Conservation (phyloP, 768 basidiomycete species). For the Leccinum variicolor region DNA sequence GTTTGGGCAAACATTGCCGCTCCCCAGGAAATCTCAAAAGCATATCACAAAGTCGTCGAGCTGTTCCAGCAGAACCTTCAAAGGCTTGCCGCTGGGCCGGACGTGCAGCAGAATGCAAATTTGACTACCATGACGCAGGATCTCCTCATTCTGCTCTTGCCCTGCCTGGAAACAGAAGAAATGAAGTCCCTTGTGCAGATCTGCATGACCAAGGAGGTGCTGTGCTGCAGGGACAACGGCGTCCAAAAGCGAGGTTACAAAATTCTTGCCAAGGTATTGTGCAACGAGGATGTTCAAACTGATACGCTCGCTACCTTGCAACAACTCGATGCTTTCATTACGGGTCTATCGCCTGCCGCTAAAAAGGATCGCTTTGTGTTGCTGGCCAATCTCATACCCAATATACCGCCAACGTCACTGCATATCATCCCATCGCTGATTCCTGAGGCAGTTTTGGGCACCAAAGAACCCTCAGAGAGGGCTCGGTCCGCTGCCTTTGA, state of each 20-base stretch:
- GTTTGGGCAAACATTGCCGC: conserved; percentile 84
- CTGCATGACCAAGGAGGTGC: conserved; percentile 63
- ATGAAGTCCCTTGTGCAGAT: conserved; percentile 62
- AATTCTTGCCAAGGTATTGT: conserved; percentile 72
- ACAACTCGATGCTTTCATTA: conserved; percentile 60
- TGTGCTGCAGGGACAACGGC: conserved; percentile 77
- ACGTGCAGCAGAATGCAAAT: conserved; percentile 36
- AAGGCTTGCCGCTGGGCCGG: conserved; percentile 32
- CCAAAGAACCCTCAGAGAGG: conserved; percentile 96
- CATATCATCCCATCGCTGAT: conserved; percentile 87
- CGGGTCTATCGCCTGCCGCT: conserved; percentile 73
- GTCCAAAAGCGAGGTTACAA: conserved; percentile 97
- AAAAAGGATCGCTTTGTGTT: conserved; percentile 92
- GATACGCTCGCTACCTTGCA: conserved; percentile 60
- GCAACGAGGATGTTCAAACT: conserved; percentile 52
- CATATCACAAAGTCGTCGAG: conserved; percentile 72
- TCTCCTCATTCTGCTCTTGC: conserved; percentile 79
- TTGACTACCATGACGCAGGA: conserved; percentile 71
- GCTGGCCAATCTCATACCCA: conserved; percentile 62
- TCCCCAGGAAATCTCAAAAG: conserved; percentile 74
- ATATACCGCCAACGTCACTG: conserved; percentile 65
- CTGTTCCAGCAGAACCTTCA: conserved; percentile 66
- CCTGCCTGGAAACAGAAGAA: conserved; percentile 63
- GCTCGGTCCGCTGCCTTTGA: conserved; percentile 88
- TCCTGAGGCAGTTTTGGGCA: conserved; percentile 91